Evolutionary conservation across 768 basidiomycete species (phyloP), one percentile per base, ranked within the genome.

Genomic region (Lentinula boryana): DNA sequence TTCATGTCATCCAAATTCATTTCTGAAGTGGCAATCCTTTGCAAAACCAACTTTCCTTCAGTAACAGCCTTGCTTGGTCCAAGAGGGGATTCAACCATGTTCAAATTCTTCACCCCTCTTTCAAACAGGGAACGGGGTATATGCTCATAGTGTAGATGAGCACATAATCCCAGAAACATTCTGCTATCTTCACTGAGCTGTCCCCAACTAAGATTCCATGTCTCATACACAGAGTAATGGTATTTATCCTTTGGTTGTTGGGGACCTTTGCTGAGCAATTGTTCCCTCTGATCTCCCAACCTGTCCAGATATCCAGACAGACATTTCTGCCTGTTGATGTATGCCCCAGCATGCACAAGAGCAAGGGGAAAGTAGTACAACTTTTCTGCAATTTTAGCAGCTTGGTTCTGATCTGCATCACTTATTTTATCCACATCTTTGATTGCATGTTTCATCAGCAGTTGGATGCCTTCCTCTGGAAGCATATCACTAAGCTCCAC

Each of bases 141-240:
- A 1, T 21, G 3, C 31, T 51, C 49, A 52, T 51, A 44, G n/a
- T 60, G 51, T 5, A 60, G 18, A 18, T 36, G 23, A n/a, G 59
- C 36, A 36, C 49, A 60, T 5, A 60, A 6, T 16, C 16, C 27
- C 9, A 60, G 15, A 6, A 60, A 43, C 1, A 8, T 40, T 33
- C 43, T 52, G 21, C 21, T 33, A 5, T 18, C 7, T 18, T 36
- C 36, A 60, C 32, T 33, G 1, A 60, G 50, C 12, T 44, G 9
- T 18, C 43, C 15, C 49, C 52, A 60, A 50, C 59, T 60, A 32
- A 60, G 18, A n/a, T 60, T 35, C 49, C 38, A 54, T 5, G 59
- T 53, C 16, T 36, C 21, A 54, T 52, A 60, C 12, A 60, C 35
- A 21, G 59, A 38, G 4, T 27, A 7, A 2, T 7, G 0, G 23